Conservation (phyloP, 1,284 basidiomycete species). For the Bjerkandera adusta region DNA sequence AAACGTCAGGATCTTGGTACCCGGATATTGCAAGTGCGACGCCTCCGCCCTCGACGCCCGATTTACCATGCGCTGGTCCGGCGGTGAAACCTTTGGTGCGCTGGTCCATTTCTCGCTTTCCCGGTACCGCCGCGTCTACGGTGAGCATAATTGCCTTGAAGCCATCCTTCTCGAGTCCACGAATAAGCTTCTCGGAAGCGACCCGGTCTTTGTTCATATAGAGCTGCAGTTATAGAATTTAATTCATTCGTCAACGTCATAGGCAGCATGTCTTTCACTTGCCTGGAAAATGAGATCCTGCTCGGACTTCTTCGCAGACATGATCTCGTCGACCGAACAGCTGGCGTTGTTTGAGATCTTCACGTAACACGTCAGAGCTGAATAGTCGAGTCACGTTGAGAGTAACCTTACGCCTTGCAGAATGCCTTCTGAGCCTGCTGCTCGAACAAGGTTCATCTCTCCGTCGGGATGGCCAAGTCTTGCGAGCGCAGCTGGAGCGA, state of each 20-base stretch:
- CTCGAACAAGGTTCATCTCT: conserved; percentile 56
- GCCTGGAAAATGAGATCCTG: conserved; percentile 52
- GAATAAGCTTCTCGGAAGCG: conserved; percentile 51
- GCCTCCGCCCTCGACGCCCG: conserved; percentile 32
- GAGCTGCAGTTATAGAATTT: conserved; percentile 23
- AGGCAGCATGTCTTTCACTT: neutral
- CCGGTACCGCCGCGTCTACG: conserved; percentile 65
- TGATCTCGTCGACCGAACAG: conserved; percentile 56
- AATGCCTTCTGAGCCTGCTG: conserved; percentile 52
- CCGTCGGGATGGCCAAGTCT: conserved; percentile 68
- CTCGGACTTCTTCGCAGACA: conserved; percentile 42
- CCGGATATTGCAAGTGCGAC: conserved; percentile 39
- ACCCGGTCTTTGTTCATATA: conserved; percentile 58
- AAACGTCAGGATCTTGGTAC: conserved; percentile 60
- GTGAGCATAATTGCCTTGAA: conserved; percentile 58
- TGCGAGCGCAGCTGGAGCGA: conserved; percentile 55
- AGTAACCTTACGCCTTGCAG: conserved; percentile 51
- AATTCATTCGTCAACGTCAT: neutral
- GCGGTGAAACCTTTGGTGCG: conserved; percentile 20
- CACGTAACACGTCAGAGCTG: neutral
- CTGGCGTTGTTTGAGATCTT: conserved; percentile 51
- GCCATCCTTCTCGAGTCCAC: conserved; percentile 47
- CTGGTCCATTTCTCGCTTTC: conserved; percentile 50
- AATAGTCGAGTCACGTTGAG: neutral
- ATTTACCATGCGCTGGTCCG: conserved; percentile 35